phyloP scores from a whole-genome alignment of 139 green algal genomes.

The Chlamydomonas incerta region DNA sequence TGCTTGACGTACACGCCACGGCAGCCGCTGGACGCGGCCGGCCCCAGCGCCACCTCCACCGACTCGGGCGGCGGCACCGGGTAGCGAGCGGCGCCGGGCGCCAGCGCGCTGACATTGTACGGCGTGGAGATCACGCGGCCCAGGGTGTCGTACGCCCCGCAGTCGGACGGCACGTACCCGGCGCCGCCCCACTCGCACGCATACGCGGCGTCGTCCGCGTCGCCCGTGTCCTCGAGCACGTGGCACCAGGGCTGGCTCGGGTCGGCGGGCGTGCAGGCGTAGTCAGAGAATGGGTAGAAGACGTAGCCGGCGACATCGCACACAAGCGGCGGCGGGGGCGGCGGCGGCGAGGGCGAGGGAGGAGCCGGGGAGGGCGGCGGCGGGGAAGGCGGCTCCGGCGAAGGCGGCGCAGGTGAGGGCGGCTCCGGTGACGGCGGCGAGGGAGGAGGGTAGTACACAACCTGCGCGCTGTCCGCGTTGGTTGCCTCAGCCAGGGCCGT shows the following conservation, averaged over 20 bases:
- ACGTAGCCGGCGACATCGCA: not conserved
- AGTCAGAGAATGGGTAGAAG: not conserved
- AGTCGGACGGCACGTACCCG: not conserved
- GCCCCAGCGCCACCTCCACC: too few relatives aligned
- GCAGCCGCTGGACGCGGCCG: too few relatives aligned
- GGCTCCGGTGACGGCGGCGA: not conserved
- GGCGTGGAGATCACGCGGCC: not conserved
- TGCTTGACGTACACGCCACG: too few relatives aligned
- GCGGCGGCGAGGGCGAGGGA: too few relatives aligned
- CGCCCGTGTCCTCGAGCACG: not conserved
- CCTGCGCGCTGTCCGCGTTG: not conserved
- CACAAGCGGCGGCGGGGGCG: not conserved
- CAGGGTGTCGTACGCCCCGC: constrained; percentile 16
- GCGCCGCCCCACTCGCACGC: not conserved
- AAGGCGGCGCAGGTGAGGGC: not conserved
- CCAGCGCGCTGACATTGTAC: not conserved
- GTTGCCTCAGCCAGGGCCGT: constrained; percentile 4
- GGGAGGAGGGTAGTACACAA: not conserved
- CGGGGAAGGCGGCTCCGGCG: too few relatives aligned
- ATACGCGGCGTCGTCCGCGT: not conserved
- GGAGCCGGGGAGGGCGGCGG: too few relatives aligned
- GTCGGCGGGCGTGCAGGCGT: not conserved
- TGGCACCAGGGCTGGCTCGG: not conserved
- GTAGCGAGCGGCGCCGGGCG: not conserved
- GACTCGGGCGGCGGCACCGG: not conserved